Base-by-base conservation (phyloP, 1,284 basidiomycete species). In the Phellinidium pouzarii region DNA sequence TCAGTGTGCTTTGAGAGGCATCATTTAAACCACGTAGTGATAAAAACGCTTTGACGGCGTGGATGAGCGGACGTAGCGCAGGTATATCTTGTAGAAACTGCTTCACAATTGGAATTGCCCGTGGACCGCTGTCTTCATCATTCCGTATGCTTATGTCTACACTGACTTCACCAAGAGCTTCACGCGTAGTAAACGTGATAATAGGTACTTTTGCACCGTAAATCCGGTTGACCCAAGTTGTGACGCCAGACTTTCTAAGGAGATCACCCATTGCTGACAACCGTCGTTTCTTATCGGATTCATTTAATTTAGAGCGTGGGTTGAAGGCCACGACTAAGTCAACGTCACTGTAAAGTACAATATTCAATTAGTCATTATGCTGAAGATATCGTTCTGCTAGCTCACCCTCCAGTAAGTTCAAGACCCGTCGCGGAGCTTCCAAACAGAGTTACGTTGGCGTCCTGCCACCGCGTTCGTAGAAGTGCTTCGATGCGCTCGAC, bases 21-120 rank as follows among this genome's bases (percentile, higher is more conserved):
- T 87, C 82, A 63, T 87, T 86, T 66, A 92, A 77, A 4, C 73
- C 72, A 47, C 81, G 68, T 58, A 84, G 79, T 19, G 72, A 71
- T 27, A 92, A 71, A 59, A 88, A 84, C 2, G 75, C 74, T 66
- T 92, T 93, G 59, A 87, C 65, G n/a, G 84, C 73, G 47, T 91
- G 66, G 1, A 86, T 72, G 37, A 91, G 72, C 27, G 79, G 77
- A 34, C 80, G 74, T 2, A 88, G 69, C 2, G 82, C 82, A 0
- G 86, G 86, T 64, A 85, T 70, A 23, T 70, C 68, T 34, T 69
- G 61, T 22, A 89, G 66, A 65, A 81, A 84, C 11, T 68, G 66
- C 53, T 78, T 79, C 48, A 90, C 75, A 41, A 82, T 71, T 5
- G 74, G 71, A 1, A 82, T 75, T 0, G 81, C 81, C 23, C 73